These are phyloP conservation scores for Fusarium cyanostomum DNA, from an alignment of 2,329 filamentous ascomycete genomes.

Conservation along the genomic window DNA sequence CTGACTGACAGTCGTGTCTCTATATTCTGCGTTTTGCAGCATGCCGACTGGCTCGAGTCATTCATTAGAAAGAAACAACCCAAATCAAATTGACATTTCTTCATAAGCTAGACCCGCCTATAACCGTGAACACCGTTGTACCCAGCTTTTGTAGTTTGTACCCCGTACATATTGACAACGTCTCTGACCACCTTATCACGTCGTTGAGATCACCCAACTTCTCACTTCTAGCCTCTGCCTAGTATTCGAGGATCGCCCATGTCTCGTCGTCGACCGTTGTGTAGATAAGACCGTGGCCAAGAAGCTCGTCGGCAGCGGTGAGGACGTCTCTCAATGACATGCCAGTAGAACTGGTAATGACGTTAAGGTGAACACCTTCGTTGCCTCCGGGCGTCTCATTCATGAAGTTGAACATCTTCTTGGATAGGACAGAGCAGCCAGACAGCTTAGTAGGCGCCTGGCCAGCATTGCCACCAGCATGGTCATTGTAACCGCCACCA, in stretches of 20 bases:
- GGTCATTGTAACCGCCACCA: slow-evolving; percentile 54
- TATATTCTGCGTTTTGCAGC: slow-evolving; percentile 20
- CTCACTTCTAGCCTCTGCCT: slow-evolving; percentile 11
- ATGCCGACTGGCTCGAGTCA: slow-evolving; percentile 39
- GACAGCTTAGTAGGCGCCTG: slow-evolving; percentile 52
- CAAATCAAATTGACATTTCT: slow-evolving; percentile 40
- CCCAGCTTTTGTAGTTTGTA: slow-evolving; percentile 29
- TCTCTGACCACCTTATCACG: neutral
- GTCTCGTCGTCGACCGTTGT: slow-evolving; percentile 94
- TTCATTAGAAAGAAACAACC: slow-evolving; percentile 38
- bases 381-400: slow-evolving; percentile 74
- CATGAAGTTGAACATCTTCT: slow-evolving; percentile 77
- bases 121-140: slow-evolving; percentile 43
- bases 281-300: slow-evolving; percentile 79
- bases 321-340: slow-evolving; percentile 76
- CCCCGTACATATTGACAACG: slow-evolving; percentile 6
- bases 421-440: slow-evolving; percentile 66
- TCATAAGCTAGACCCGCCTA: slow-evolving; percentile 36
- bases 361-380: slow-evolving; percentile 84
- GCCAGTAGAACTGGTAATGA: slow-evolving; percentile 73
- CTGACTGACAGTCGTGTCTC: slow-evolving; percentile 30
- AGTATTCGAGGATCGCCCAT: slow-evolving; percentile 83
- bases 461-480: slow-evolving; percentile 49
- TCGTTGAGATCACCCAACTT: neutral
- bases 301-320: slow-evolving; percentile 82